Conservation (phyloP, 2,329 filamentous ascomycete species). For the Sclerotinia subarctica region DNA sequence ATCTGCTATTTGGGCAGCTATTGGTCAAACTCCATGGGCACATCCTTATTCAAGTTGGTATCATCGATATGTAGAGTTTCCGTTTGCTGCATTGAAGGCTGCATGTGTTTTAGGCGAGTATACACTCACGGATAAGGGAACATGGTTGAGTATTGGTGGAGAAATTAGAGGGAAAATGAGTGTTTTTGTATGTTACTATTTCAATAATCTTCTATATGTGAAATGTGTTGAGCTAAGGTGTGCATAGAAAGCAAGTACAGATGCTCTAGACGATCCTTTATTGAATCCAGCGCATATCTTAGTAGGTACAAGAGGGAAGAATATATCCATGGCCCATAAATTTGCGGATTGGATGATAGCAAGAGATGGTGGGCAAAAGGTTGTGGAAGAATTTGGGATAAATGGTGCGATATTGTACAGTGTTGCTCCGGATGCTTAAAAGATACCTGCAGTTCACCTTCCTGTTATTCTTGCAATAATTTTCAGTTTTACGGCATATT, state of each 20-base stretch:
- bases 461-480: too few relatives aligned
- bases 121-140: slow-evolving; percentile 48
- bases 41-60: slow-evolving; percentile 47
- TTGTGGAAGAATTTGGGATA: slow-evolving; percentile 42
- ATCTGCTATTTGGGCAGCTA: slow-evolving; percentile 44
- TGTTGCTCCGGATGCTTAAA: slow-evolving; percentile 35
- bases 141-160: slow-evolving; percentile 42
- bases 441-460: background rate
- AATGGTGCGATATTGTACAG: slow-evolving; percentile 41
- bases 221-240: slow-evolving; percentile 19
- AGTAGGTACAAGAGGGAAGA: slow-evolving; percentile 40
- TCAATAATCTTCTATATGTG: background rate
- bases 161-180: slow-evolving; percentile 39
- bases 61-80: slow-evolving; percentile 46
- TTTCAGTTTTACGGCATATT: too few relatives aligned
- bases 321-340: slow-evolving; percentile 38
- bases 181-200: slow-evolving; percentile 37
- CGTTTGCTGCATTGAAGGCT: slow-evolving; percentile 45
- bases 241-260: slow-evolving; percentile 38
- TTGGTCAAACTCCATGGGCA: slow-evolving; percentile 49
- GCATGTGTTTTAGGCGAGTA: slow-evolving; percentile 45
- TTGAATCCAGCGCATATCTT: slow-evolving; percentile 46
- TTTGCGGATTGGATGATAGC: slow-evolving; percentile 44
- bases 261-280: slow-evolving; percentile 41
- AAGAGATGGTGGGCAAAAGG: slow-evolving; percentile 39